Percentiles rank a stretch among this genome's conserved stretches.
Evolutionary conservation across 441 rosid species (phyloP).

Genomic region (Pelargonium exstipulatum): DNA sequence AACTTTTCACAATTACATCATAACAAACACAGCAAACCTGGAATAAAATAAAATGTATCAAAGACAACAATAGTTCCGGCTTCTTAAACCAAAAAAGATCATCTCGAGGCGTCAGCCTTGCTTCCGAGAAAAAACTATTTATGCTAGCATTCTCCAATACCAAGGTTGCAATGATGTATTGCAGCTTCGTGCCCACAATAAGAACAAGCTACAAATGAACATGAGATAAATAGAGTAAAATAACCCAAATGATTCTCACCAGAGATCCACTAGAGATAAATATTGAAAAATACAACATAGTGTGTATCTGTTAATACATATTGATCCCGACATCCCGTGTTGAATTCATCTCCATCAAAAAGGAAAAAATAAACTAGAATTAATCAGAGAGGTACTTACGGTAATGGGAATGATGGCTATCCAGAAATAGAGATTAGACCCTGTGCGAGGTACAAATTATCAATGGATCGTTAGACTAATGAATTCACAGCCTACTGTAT

Average conservation of each 20-base stretch:
- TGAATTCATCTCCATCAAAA: too few relatives aligned
- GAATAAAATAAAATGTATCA: conserved; percentile 58
- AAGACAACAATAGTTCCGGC: conserved; percentile 50
- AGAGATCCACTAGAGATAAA: too few relatives aligned
- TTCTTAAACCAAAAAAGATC: conserved; percentile 67
- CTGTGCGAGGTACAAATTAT: conserved; percentile 33
- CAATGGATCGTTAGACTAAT: conserved; percentile 11
- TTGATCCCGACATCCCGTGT: too few relatives aligned
- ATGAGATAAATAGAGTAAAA: conserved; percentile 15
- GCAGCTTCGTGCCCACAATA: conserved; percentile 54
- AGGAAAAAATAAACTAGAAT: too few relatives aligned
- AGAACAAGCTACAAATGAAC: conserved; percentile 43
- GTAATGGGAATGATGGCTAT: conserved; percentile 77
- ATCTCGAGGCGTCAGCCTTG: conserved; percentile 50
- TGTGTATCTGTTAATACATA: too few relatives aligned
- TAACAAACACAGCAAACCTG: conserved; percentile 38
- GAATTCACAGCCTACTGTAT: not conserved
- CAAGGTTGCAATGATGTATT: conserved; percentile 63
- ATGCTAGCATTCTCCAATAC: conserved; percentile 51
- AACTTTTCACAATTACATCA: too few relatives aligned
- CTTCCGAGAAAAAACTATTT: conserved; percentile 32
- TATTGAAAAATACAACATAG: too few relatives aligned
- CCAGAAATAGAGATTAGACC: conserved; percentile 94
- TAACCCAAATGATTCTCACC: too few relatives aligned
- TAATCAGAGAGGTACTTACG: conserved; percentile 22